Conservation (phyloP, 2,329 filamentous ascomycete genomes). For the Hypocrella siamensis region DNA sequence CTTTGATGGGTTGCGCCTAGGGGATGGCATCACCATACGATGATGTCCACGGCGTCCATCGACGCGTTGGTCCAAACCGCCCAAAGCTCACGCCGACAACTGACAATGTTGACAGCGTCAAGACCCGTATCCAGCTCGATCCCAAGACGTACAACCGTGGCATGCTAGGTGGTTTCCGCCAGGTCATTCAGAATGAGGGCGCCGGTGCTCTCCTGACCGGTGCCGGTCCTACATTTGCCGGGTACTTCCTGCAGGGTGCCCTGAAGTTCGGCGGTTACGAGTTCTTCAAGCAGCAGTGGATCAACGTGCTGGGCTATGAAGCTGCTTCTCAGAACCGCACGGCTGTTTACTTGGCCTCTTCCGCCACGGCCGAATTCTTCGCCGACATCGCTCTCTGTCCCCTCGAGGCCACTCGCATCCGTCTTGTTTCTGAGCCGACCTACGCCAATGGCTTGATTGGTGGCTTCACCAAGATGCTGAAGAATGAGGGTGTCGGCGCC, state of each 20-base stretch:
- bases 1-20: no score
- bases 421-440: constrained; percentile 75
- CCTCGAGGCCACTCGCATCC: constrained; percentile 84
- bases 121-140: constrained; percentile 91
- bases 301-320: constrained; percentile 66
- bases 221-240: constrained; percentile 70
- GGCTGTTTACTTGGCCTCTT: constrained; percentile 62
- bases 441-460: constrained; percentile 67
- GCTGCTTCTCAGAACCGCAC: constrained; percentile 65
- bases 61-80: neutral
- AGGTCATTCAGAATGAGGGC: constrained; percentile 74
- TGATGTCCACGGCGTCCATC: neutral
- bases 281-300: constrained; percentile 88
- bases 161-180: constrained; percentile 71
- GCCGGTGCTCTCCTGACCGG: constrained; percentile 75
- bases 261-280: constrained; percentile 94
- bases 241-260: constrained; percentile 88
- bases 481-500: constrained; percentile 66
- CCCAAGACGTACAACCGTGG: constrained; percentile 78
- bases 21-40: neutral
- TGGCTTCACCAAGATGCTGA: constrained; percentile 72
- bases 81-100: neutral
- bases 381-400: constrained; percentile 77
- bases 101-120: constrained; percentile 46
- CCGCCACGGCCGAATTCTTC: constrained; percentile 51